These are phyloP conservation scores for Ophiostoma perfectum DNA, from an alignment of 2,329 filamentous ascomycete genomes.

Conservation along the genomic window DNA sequence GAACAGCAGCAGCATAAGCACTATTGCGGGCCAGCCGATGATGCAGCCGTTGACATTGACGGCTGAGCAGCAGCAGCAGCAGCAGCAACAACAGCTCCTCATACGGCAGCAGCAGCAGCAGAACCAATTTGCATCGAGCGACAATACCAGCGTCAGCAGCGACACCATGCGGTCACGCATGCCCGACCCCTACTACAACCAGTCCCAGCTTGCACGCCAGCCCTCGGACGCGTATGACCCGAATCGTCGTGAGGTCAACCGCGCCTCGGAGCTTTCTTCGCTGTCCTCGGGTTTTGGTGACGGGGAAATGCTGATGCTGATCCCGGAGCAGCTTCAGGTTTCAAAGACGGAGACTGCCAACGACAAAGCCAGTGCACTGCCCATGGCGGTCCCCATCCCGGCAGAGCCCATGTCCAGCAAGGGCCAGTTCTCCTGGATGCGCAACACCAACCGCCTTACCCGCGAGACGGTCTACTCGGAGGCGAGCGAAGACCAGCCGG, in stretches of 20 bases:
- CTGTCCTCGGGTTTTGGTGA: slow-evolving; percentile 62
- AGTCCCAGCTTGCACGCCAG: slow-evolving; percentile 36
- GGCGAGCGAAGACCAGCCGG: slow-evolving; percentile 49
- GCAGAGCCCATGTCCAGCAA: slow-evolving; percentile 5
- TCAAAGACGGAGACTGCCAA: neutral
- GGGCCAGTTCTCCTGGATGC: slow-evolving; percentile 25
- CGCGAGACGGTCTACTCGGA: slow-evolving; percentile 50
- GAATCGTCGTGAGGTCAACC: slow-evolving; percentile 35
- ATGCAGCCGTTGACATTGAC: neutral
- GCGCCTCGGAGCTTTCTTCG: slow-evolving; percentile 51
- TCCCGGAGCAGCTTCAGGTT: slow-evolving; percentile 29
- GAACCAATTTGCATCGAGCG: neutral
- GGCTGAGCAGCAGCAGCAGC: slow-evolving; percentile 6
- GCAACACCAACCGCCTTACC: slow-evolving; percentile 14
- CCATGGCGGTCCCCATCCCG: slow-evolving; percentile 7
- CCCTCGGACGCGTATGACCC: slow-evolving; percentile 37
- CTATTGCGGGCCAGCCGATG: neutral
- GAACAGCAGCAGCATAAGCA: neutral
- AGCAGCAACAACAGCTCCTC: neutral
- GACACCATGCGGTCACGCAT: slow-evolving; percentile 35
- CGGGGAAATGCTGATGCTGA: slow-evolving; percentile 46
- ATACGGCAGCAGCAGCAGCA: slow-evolving; percentile 1
- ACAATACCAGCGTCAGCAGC: slow-evolving; percentile 19
- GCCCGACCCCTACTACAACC: slow-evolving; percentile 38
- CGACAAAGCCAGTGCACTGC: neutral